Evolutionary conservation across 805 yeast species (phyloP).

Genomic region (Ogataea pignaliae): DNA sequence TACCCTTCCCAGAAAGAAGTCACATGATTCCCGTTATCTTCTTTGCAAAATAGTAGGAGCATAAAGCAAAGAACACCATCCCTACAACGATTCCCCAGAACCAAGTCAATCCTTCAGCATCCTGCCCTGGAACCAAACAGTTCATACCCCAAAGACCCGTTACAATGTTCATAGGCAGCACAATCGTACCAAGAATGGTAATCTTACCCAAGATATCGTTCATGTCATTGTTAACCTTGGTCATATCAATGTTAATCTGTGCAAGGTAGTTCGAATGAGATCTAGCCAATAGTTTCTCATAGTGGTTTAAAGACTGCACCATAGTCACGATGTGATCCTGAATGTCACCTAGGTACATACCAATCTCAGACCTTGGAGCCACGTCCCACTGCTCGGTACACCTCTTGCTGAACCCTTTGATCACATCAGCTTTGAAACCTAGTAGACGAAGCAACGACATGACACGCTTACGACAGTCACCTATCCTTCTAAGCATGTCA

Average conservation of each 20-base stretch:
- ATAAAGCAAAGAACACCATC: slow-evolving; percentile 44
- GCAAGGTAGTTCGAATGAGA: slow-evolving; percentile 97
- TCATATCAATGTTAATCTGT: slow-evolving; percentile 96
- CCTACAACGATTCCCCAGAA: slow-evolving; percentile 48
- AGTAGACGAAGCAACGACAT: slow-evolving; percentile 83
- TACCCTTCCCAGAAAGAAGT: background rate
- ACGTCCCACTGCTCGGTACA: slow-evolving; percentile 81
- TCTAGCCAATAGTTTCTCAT: slow-evolving; percentile 87
- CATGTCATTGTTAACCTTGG: slow-evolving; percentile 93
- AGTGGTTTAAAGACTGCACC: slow-evolving; percentile 93
- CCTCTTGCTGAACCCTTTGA: slow-evolving; percentile 89
- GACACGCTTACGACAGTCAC: slow-evolving; percentile 91
- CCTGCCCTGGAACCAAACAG: slow-evolving; percentile 93
- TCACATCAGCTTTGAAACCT: slow-evolving; percentile 96
- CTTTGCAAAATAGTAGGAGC: slow-evolving; percentile 46
- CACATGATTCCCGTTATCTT: slow-evolving; percentile 31
- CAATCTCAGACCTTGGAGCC: slow-evolving; percentile 81
- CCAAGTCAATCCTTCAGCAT: slow-evolving; percentile 56
- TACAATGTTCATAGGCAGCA: slow-evolving; percentile 88
- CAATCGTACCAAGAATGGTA: slow-evolving; percentile 91
- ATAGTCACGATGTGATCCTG: slow-evolving; percentile 96
- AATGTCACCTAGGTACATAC: slow-evolving; percentile 92
- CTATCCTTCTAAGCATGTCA: slow-evolving; percentile 90
- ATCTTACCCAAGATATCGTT: slow-evolving; percentile 93
- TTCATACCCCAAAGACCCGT: slow-evolving; percentile 99